Conservation (phyloP, 352 stramenopile genomes). For the Phytopythium delawarense region DNA sequence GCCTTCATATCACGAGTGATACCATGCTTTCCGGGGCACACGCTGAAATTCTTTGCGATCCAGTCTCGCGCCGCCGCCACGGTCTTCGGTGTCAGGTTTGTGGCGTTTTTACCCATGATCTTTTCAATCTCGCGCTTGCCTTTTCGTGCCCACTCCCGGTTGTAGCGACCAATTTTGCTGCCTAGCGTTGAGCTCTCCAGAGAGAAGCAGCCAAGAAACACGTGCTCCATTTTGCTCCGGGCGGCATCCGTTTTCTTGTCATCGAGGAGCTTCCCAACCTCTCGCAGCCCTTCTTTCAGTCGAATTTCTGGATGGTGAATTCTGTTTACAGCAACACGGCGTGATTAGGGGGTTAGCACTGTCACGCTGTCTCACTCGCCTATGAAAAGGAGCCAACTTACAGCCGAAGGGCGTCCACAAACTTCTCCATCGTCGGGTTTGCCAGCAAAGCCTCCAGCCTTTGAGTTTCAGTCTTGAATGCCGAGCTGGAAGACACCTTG, state of each 20-base stretch:
- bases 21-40: slow-evolving; percentile 60
- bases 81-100: slow-evolving; percentile 46
- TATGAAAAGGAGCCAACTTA: slow-evolving; percentile 20
- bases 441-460: slow-evolving; percentile 43
- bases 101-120: slow-evolving; percentile 63
- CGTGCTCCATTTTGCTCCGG: slow-evolving; percentile 23
- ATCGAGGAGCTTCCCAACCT: slow-evolving; percentile 64
- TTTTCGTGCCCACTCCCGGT: slow-evolving; percentile 60
- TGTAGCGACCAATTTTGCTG: slow-evolving; percentile 67
- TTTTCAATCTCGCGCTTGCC: slow-evolving; percentile 60
- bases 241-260: slow-evolving; percentile 32
- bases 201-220: slow-evolving; percentile 69
- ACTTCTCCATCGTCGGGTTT: slow-evolving; percentile 80
- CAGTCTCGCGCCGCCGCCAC: slow-evolving; percentile 58
- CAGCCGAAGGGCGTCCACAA: slow-evolving; percentile 70
- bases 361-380: not conserved
- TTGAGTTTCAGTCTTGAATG: slow-evolving; percentile 43
- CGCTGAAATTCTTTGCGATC: slow-evolving; percentile 66
- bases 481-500: slow-evolving; percentile 33
- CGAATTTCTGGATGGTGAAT: slow-evolving; percentile 78
- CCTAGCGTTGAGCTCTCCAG: slow-evolving; percentile 44
- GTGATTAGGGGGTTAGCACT: not conserved
- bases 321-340: slow-evolving; percentile 21
- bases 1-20: slow-evolving; percentile 83
- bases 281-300: slow-evolving; percentile 71